Percentiles rank a stretch among this genome's conserved stretches.
These are phyloP conservation scores for Venturia asperata DNA, from an alignment of 2,329 filamentous ascomycete genomes.

Conservation along the genomic window DNA sequence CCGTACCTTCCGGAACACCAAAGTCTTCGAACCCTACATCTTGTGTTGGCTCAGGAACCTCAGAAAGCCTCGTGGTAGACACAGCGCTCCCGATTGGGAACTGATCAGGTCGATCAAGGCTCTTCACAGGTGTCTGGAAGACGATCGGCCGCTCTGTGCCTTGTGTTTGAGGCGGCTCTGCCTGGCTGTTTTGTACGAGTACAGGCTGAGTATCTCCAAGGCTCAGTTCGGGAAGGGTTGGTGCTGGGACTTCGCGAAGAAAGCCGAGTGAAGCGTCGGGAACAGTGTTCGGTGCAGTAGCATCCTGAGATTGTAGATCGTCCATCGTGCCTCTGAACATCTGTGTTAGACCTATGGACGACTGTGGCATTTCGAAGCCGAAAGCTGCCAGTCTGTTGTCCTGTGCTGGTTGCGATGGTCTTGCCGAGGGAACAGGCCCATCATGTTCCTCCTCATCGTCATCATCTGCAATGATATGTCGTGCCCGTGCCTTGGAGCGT, in stretches of 20 bases:
- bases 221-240: conserved; percentile 23
- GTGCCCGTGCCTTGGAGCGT: conserved; percentile 42
- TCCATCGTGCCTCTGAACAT: conserved; percentile 89
- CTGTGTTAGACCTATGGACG: conserved; percentile 67
- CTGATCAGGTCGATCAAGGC: background rate
- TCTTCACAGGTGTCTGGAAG: conserved; percentile 10
- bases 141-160: background rate
- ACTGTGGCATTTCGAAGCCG: conserved; percentile 14
- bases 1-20: conserved; percentile 58
- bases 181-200: conserved; percentile 15
- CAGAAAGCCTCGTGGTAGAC: conserved; percentile 56
- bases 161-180: conserved; percentile 2
- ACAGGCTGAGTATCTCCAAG: conserved; percentile 10
- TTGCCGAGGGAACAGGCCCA: conserved; percentile 19
- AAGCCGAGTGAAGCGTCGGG: conserved; percentile 27
- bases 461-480: conserved; percentile 57
- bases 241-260: conserved; percentile 29
- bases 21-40: conserved; percentile 67
- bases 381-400: conserved; percentile 23
- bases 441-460: conserved; percentile 43
- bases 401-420: conserved; percentile 17
- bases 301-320: conserved; percentile 32
- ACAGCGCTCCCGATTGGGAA: conserved; percentile 18
- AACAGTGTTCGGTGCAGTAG: background rate
- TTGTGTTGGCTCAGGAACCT: conserved; percentile 70